A percentile compares a stretch with the other conserved stretches of the same genome.
These are phyloP conservation scores for Cystofilobasidium capitatum DNA, from an alignment of 768 basidiomycete species.

Conservation along the genomic window DNA sequence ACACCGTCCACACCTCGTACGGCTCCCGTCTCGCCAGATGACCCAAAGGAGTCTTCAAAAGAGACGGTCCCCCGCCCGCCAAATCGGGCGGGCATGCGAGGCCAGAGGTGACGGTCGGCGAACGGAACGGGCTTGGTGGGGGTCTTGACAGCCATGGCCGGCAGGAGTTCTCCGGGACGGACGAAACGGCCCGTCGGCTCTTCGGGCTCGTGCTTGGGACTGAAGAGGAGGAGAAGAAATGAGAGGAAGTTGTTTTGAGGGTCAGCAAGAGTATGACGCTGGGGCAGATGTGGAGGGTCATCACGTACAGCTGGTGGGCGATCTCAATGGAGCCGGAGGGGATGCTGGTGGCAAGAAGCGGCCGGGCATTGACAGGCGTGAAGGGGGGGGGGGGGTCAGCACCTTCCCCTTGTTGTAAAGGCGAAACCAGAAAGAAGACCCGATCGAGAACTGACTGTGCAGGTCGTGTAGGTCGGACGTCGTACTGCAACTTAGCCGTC, in stretches of 20 bases:
- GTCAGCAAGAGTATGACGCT: too few species aligned
- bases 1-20: slow-evolving; percentile 17
- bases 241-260: neutral
- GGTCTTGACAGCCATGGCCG: slow-evolving; percentile 23
- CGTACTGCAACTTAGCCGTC: neutral
- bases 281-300: neutral
- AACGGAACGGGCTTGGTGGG: slow-evolving; percentile 22
- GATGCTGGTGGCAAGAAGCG: neutral
- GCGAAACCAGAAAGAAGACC: neutral
- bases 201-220: neutral
- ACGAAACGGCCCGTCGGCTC: slow-evolving; percentile 5
- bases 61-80: slow-evolving; percentile 12
- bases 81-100: neutral
- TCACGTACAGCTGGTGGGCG: neutral
- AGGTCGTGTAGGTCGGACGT: neutral
- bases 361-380: neutral
- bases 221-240: neutral
- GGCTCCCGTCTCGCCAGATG: neutral
- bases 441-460: neutral
- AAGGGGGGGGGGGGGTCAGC: too few species aligned
- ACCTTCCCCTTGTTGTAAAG: too few species aligned
- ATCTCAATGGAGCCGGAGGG: neutral
- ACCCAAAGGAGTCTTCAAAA: neutral
- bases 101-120: slow-evolving; percentile 20
- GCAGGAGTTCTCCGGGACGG: slow-evolving; percentile 20